Base-by-base conservation (phyloP, 2,329 filamentous ascomycete genomes). In the Ascochyta fabae region DNA sequence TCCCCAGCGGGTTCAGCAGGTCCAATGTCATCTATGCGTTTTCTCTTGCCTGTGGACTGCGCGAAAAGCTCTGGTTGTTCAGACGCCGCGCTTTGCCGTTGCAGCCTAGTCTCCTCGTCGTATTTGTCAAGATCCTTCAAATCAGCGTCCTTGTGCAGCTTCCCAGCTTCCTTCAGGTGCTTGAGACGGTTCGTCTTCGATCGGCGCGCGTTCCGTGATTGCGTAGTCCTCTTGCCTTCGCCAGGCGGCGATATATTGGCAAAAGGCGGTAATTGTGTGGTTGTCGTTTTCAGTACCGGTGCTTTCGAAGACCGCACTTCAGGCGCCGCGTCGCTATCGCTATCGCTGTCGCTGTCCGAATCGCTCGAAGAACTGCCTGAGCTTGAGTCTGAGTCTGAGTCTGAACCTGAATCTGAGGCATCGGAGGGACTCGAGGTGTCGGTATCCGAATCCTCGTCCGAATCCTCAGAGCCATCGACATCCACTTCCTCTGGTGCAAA, bases 121-220 rank as follows among this genome's bases (percentile, higher is more conserved):
- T 78, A 71, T 82, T 77, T 58, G 82, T 48, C 57, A 40, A 87
- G 71, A 51, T 85, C 81, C 10, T 73, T 68, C 38, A 84, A 77
- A 45, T 79, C 81, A 6, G 85, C 85, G 52, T 80, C 70, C 24
- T 74, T 60, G 19, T 79, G 79, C 8, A 89, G 71, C 12, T 81
- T 67, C 1, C 83, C 84, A n/a, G 79, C 71, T 16, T 78, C 70
- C 62, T 87, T 85, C 7, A 88, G 75, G 52, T 79, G 77, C 4
- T 75, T 73, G 10, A 88, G 73, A 53, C 77, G 76, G 53, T 81
- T 81, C 35, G 77, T 72, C 48, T 81, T 73, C 52, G 80, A 81
- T 36, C 80, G 79, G 35, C 87, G 79, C 27, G 74, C 66, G 60
- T 89, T 89, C 57, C 85, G 82, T 23, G 75, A 74, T 46, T 80